Evolutionary conservation across 2,329 filamentous ascomycete species (phyloP), one percentile per base, ranked within the genome.

Genomic region (Thielaviopsis musarum): DNA sequence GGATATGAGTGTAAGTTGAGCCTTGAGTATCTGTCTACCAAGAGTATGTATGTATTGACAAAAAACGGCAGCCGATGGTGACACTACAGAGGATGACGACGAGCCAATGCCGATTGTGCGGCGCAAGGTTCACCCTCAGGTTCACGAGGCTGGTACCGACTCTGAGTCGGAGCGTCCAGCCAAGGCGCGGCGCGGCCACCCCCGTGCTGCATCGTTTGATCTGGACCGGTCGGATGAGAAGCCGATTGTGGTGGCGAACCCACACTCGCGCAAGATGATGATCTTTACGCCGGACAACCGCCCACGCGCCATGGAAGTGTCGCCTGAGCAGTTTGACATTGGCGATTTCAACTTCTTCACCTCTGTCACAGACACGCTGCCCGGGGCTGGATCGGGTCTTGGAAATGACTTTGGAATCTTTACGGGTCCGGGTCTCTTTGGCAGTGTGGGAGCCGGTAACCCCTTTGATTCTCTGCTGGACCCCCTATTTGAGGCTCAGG

Each of bases 391-490:
- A 34, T 34, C 30, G 30, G 30, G 30, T 34, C 30, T 34, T 34
- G 30, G 7, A 34, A 34, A 34, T 7, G 30, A 56, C 21, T 52
- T 21, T n/a, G 28, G 48, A 9, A 45, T 56, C 38, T 56, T 56
- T 48, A 41, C 56, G 4, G 30, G 28, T 17, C 34, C 52, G 12
- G 38, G n/a, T 22, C 28, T 48, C 12, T 59, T 56, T 21, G 24
- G 34, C 66, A 72, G 45, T 69, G 75, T 58, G 67, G 73, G 3
- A 75, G 75, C 0, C 2, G 53, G 58, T 5, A 86, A 90, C 70
- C 85, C 86, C 7, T 90, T 89, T 69, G 90, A 87, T 66, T 81
- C 85, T 5, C 82, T 84, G 58, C 76, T 77, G 12, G 78, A 80
- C 13, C 83, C 87, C 62, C 53, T 60, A 7, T 52, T 60, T 12